Percentiles rank a stretch among this genome's conserved stretches.
Evolutionary conservation across 805 yeast species (phyloP).

Genomic region (Wickerhamomyces canadensis): DNA sequence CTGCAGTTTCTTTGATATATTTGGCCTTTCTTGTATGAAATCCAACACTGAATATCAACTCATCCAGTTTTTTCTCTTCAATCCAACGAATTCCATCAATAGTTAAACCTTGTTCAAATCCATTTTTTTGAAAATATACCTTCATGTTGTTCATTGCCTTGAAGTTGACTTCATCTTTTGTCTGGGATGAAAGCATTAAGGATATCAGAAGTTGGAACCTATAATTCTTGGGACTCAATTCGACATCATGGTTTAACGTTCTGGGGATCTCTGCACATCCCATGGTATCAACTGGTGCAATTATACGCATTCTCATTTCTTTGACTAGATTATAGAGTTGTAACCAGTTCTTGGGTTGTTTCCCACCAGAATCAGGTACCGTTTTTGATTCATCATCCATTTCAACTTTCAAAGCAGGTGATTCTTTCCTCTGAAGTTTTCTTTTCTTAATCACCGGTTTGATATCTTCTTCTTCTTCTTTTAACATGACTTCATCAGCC

Average conservation of each 20-base stretch:
- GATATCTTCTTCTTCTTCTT: not conserved
- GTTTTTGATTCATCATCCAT: too few relatives aligned
- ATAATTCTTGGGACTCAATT: conserved; percentile 31
- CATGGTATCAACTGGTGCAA: conserved; percentile 85
- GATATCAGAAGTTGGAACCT: conserved; percentile 76
- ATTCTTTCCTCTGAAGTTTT: not conserved
- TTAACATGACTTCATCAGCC: not conserved
- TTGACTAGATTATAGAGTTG: conserved; percentile 55
- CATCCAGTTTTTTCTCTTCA: conserved; percentile 54
- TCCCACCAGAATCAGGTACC: too few relatives aligned
- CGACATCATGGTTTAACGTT: conserved; percentile 26
- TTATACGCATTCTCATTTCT: conserved; percentile 56
- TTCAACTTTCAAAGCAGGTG: not conserved
- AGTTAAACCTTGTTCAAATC: conserved; percentile 49
- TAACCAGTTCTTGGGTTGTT: conserved; percentile 42
- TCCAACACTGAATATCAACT: conserved; percentile 73
- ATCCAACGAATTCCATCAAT: conserved; percentile 47
- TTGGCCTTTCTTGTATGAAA: conserved; percentile 77
- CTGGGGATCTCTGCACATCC: conserved; percentile 68
- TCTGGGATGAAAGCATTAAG: conserved; percentile 84
- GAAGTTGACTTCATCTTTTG: conserved; percentile 82
- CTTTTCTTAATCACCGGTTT: not conserved
- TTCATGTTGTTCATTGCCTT: conserved; percentile 65
- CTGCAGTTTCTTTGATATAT: conserved; percentile 59
- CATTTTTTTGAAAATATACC: conserved; percentile 32